Conservation (phyloP, 352 stramenopile genomes). For the Globisporangium alternatum region DNA sequence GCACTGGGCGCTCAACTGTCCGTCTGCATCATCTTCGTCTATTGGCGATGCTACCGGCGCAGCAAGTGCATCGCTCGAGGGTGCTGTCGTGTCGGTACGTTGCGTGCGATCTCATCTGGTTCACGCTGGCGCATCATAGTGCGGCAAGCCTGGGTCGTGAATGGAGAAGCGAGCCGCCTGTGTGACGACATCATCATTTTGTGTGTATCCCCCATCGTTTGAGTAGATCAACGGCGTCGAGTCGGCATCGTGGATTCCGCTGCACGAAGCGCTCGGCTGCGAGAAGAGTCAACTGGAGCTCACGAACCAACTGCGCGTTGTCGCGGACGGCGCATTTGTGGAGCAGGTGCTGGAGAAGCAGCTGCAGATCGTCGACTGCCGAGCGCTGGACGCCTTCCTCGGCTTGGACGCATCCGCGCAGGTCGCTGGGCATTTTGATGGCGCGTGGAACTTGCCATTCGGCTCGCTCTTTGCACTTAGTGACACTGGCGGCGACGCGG, state of each 20-base stretch:
- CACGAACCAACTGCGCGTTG: constrained; percentile 22
- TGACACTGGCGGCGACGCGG: constrained; percentile 25
- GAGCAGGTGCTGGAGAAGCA: constrained; percentile 28
- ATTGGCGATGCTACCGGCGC: neutral
- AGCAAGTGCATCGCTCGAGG: constrained; percentile 12
- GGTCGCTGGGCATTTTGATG: constrained; percentile 55
- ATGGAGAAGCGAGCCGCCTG: neutral
- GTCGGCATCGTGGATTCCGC: constrained; percentile 27
- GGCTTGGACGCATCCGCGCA: constrained; percentile 32
- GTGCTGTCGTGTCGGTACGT: constrained; percentile 23
- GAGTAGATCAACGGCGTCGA: constrained; percentile 22
- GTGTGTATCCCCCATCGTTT: neutral
- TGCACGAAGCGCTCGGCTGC: constrained; percentile 43
- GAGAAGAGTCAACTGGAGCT: constrained; percentile 30
- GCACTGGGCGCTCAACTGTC: constrained; percentile 40
- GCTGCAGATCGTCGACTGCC: constrained; percentile 52
- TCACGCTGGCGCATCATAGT: neutral
- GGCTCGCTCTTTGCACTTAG: constrained; percentile 36
- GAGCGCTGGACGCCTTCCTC: constrained; percentile 44
- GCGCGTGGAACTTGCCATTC: constrained; percentile 52
- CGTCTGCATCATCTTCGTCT: neutral
- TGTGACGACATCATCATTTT: neutral
- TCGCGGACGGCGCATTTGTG: constrained; percentile 25
- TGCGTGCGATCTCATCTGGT: neutral
- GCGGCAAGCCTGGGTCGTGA: neutral